These are phyloP conservation scores for Ogataea nonfermentans DNA, from an alignment of 805 yeast genomes.

Conservation along the genomic window DNA sequence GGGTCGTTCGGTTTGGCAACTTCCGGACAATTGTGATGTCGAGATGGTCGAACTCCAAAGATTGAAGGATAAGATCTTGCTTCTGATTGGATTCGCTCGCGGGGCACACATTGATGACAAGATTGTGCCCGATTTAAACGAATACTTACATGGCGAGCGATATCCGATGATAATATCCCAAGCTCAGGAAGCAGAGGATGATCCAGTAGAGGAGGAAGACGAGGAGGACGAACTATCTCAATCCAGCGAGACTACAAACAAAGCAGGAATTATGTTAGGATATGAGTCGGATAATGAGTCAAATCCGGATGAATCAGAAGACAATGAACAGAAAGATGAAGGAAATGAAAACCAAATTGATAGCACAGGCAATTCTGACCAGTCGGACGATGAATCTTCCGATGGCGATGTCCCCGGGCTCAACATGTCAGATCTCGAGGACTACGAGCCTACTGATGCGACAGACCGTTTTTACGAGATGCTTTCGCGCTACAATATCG, in stretches of 20 bases:
- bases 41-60: slow-evolving; percentile 9
- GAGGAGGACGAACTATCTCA: neutral
- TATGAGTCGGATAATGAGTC: slow-evolving; percentile 9
- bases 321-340: neutral
- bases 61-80: slow-evolving; percentile 12
- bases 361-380: neutral
- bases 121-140: slow-evolving; percentile 6
- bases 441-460: slow-evolving; percentile 4
- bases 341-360: neutral
- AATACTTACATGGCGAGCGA: slow-evolving; percentile 10
- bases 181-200: slow-evolving; percentile 3
- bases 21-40: slow-evolving; percentile 14
- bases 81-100: slow-evolving; percentile 19
- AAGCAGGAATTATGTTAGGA: slow-evolving; percentile 2
- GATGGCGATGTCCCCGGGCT: slow-evolving; percentile 15
- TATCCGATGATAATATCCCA: neutral
- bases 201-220: slow-evolving; percentile 1
- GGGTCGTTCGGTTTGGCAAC: slow-evolving; percentile 26
- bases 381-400: neutral
- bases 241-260: neutral
- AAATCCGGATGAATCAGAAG: slow-evolving; percentile 6
- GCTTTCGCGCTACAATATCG: slow-evolving; percentile 14
- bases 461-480: slow-evolving; percentile 15
- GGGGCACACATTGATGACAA: slow-evolving; percentile 12
- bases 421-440: slow-evolving; percentile 19